Evolutionary conservation across 805 yeast species (phyloP).

Genomic region (Ascoidea tarda): DNA sequence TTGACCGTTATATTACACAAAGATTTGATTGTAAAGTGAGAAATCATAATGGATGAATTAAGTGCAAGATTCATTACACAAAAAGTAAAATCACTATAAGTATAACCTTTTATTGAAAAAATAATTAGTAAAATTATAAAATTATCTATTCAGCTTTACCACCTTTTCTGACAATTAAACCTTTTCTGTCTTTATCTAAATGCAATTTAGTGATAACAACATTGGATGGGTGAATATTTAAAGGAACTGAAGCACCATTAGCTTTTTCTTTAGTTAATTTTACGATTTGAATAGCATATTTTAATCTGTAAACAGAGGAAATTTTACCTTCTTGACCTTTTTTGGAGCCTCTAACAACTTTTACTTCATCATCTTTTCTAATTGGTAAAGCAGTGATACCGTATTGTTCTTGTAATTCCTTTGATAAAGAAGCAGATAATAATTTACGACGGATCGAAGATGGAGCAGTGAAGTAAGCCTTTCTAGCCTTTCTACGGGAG

Average conservation of each 20-base stretch:
- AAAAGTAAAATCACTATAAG: too few species aligned
- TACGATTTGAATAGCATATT: conserved; percentile 92
- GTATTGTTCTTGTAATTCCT: conserved; percentile 97
- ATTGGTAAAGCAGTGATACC: conserved; percentile 91
- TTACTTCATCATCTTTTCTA: conserved; percentile 94
- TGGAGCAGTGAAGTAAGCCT: conserved; percentile 98
- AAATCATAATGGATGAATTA: too few species aligned
- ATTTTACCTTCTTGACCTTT: conserved; percentile 99
- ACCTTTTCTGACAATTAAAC: conserved; percentile 93
- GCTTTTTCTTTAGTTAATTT: conserved; percentile 96
- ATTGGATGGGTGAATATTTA: conserved; percentile 97
- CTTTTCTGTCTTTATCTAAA: conserved; percentile 98
- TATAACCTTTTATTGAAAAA: too few species aligned
- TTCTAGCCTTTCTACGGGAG: conserved; percentile 99
- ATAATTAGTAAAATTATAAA: too few species aligned
- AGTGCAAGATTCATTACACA: too few species aligned
- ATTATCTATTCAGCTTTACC: conserved; percentile 78
- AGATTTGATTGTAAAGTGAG: too few species aligned
- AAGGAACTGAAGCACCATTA: conserved; percentile 93
- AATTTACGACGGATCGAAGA: conserved; percentile 88
- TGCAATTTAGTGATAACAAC: conserved; percentile 97
- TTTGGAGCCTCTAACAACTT: conserved; percentile 96
- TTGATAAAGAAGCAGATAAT: conserved; percentile 97
- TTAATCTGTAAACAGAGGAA: conserved; percentile 97
- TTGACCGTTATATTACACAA: too few species aligned